Base-by-base conservation (phyloP, 2,329 filamentous ascomycete species). In the Fusarium sp. region DNA sequence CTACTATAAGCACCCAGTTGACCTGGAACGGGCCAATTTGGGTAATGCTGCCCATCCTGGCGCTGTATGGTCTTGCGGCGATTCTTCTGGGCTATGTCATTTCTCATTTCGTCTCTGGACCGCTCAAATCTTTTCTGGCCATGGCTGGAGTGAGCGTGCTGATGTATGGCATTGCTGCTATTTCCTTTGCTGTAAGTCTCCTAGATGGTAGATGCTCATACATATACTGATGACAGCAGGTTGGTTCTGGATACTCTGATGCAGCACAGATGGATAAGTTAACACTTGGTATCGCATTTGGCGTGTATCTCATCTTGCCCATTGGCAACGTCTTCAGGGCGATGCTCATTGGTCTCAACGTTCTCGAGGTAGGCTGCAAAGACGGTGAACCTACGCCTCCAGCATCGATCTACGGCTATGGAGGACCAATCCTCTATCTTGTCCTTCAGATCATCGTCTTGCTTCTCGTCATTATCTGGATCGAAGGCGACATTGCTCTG, bases 401-500 rank as follows among this genome's bases (percentile, higher is more conserved):
- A 10, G 90, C 86, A 5, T 90, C 97, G 22, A 88, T 88, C 1
- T 88, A 92, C 18, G 70, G 52, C 16, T 97, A 95, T 76, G 95
- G 95, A 33, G 94, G 93, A 0, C 94, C 94, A 0, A 95, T 97
- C 33, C 83, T 95, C 0, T 97, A 96, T 80, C 88, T 97, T 1
- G 87, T 93, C 58, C 54, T 94, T 0, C 95, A 97, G 79, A 88
- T 90, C 0, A 81, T 93, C 20, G 68, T 93, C 16, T 22, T 58
- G 22, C 56, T 58, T 1, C 35, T 58, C 22, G 35, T 58, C 16
- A 58, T 58, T 20, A 58, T 38, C 2, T 58, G 56, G 56, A 38
- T 58, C 16, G 56, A 58, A 40, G 56, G 35, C 1, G 33, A 40
- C 1, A 38, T 58, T 38, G 35, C 33, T 9, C 35, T 58, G 10